A percentile compares a stretch with the other conserved stretches of the same genome.
phyloP scores from a whole-genome alignment of 2,329 filamentous ascomycete species.

The Sclerotinia sclerotiorum region DNA sequence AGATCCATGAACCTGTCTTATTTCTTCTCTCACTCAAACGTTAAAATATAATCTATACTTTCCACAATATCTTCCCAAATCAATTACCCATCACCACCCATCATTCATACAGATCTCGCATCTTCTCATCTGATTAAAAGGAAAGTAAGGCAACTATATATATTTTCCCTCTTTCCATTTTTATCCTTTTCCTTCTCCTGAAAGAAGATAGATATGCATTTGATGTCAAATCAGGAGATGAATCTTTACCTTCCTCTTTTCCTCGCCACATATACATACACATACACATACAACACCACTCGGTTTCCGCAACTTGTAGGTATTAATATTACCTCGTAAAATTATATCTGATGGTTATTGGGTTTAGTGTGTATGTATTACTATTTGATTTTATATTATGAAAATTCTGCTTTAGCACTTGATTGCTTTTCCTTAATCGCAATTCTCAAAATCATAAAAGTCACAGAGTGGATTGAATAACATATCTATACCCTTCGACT shows the following conservation, averaged over 20 bases:
- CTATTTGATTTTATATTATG: not conserved
- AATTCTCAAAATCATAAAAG: not conserved
- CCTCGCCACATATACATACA: no score
- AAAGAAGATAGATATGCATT: not conserved
- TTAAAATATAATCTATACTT: not conserved
- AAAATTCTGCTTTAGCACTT: not conserved
- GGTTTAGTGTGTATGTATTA: not conserved
- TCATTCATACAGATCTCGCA: not conserved
- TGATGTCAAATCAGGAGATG: not conserved
- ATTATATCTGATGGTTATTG: not conserved
- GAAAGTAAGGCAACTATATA: no score
- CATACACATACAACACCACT: not conserved
- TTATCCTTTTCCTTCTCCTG: no score
- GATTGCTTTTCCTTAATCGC: not conserved
- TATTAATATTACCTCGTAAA: not conserved
- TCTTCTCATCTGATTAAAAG: not conserved
- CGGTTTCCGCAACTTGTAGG: not conserved
- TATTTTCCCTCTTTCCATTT: no score
- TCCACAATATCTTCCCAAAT: not conserved
- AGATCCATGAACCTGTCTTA: no score
- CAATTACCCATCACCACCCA: fast-evolving
- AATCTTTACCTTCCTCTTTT: not conserved
- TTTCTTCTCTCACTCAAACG: no score
- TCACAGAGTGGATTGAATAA: no score
- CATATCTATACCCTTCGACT: not conserved